A percentile compares a stretch with the other conserved stretches of the same genome.
Conservation (phyloP, 352 stramenopile genomes). For the Bremia lactucae region DNA sequence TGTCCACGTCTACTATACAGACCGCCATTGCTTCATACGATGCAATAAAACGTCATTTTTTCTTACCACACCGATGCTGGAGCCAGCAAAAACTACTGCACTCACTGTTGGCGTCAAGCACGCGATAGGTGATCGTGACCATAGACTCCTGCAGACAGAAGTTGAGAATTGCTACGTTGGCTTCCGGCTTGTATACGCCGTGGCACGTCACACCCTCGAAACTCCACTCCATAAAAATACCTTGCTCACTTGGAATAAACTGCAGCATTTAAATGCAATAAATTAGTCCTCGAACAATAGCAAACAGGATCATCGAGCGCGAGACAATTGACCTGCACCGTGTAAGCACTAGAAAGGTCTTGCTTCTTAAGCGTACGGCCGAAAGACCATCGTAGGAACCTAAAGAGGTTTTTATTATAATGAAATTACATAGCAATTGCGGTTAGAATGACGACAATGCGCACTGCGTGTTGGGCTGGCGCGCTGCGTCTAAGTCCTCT, state of each 20-base stretch:
- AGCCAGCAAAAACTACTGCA: not conserved
- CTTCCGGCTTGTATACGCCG: slow-evolving; percentile 69
- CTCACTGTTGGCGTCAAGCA: slow-evolving; percentile 70
- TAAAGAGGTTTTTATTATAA: slow-evolving; percentile 7
- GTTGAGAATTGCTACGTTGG: slow-evolving; percentile 76
- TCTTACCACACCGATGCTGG: not conserved
- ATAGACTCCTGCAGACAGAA: slow-evolving; percentile 76
- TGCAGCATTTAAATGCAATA: slow-evolving; percentile 7
- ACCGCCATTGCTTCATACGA: slow-evolving; percentile 58
- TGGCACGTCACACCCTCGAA: slow-evolving; percentile 79
- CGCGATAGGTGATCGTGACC: slow-evolving; percentile 78
- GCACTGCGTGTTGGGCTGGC: slow-evolving; percentile 65
- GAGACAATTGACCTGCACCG: slow-evolving; percentile 55
- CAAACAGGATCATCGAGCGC: too few relatives aligned
- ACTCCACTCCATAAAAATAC: slow-evolving; percentile 81
- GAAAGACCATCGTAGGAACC: slow-evolving; percentile 77
- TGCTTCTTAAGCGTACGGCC: slow-evolving; percentile 57
- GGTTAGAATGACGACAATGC: not conserved
- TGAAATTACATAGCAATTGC: not conserved
- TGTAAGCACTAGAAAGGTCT: slow-evolving; percentile 65
- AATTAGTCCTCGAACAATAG: slow-evolving; percentile 3
- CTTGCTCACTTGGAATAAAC: slow-evolving; percentile 71
- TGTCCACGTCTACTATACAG: slow-evolving; percentile 78
- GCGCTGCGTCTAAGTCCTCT: slow-evolving; percentile 52
- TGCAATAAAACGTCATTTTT: not conserved